These are phyloP conservation scores for Phytopythium boreale DNA, from an alignment of 352 stramenopile species.

Conservation along the genomic window DNA sequence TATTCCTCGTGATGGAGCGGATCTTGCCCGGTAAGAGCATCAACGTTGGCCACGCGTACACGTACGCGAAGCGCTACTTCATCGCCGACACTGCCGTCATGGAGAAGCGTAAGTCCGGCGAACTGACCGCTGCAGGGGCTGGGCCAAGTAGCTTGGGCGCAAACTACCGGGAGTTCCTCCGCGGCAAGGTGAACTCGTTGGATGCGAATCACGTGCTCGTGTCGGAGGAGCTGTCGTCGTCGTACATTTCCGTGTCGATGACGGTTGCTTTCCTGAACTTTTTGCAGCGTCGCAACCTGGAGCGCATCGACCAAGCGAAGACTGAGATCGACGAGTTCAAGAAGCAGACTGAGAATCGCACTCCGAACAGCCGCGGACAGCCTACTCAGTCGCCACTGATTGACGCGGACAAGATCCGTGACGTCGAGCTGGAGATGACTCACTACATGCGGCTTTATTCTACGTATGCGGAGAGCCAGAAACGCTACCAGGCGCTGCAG, in stretches of 20 bases:
- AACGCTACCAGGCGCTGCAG: conserved; percentile 64
- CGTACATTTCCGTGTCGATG: conserved; percentile 81
- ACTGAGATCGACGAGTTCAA: conserved; percentile 52
- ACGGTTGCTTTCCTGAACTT: conserved; percentile 77
- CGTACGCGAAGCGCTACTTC: conserved; percentile 80
- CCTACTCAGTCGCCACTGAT: conserved; percentile 13
- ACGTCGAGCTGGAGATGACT: conserved; percentile 49
- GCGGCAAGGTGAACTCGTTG: conserved; percentile 41
- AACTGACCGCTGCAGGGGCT: conserved; percentile 29
- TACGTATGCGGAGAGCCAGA: conserved; percentile 63
- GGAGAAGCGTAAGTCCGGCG: conserved; percentile 41
- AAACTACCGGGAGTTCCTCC: conserved; percentile 64
- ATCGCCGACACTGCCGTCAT: conserved; percentile 65
- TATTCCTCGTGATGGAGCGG: conserved; percentile 79
- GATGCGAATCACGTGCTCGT: conserved; percentile 73
- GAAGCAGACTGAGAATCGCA: conserved; percentile 36
- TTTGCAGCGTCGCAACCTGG: conserved; percentile 64
- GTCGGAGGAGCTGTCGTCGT: conserved; percentile 77
- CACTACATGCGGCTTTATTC: conserved; percentile 62
- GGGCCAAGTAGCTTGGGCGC: conserved; percentile 22
- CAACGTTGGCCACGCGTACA: conserved; percentile 71
- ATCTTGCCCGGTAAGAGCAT: conserved; percentile 51
- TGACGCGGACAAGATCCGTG: conserved; percentile 31
- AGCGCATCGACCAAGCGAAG: conserved; percentile 53
- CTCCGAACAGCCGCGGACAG: conserved; percentile 12